These are phyloP conservation scores for Chionographis japonica DNA, from an alignment of 106 monocot genomes.

Conservation along the genomic window DNA sequence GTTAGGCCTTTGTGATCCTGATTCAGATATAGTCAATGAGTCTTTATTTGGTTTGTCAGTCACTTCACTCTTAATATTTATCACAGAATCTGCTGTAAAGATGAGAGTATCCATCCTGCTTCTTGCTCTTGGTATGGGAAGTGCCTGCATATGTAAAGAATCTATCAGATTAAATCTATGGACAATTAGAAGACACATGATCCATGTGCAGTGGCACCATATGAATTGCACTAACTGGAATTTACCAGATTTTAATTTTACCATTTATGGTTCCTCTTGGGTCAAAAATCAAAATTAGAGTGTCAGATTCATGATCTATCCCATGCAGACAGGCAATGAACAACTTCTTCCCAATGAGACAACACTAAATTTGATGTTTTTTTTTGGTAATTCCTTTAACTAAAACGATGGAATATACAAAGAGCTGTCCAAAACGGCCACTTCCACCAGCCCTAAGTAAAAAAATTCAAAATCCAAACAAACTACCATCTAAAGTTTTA, in stretches of 20 bases:
- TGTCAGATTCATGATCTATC: no score
- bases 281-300: neutral
- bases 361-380: no score
- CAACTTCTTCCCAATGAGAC: no score
- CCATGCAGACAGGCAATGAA: no score
- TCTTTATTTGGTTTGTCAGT: slow-evolving; percentile 10
- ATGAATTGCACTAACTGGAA: neutral
- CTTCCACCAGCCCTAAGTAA: no score
- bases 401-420: no score
- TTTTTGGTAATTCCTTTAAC: no score
- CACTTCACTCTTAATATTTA: slow-evolving; percentile 28
- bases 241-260: no score
- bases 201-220: neutral
- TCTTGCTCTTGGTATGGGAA: slow-evolving; percentile 59
- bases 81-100: slow-evolving; percentile 52
- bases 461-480: no score
- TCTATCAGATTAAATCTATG: neutral
- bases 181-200: neutral
- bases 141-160: slow-evolving; percentile 47
- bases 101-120: slow-evolving; percentile 74
- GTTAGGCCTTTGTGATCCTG: slow-evolving; percentile 16
- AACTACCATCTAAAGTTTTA: no score
- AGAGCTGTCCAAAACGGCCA: no score
- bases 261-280: neutral
- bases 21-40: slow-evolving; percentile 7